Base-by-base conservation (phyloP, 352 stramenopile genomes). In the Globisporangium nunn region DNA sequence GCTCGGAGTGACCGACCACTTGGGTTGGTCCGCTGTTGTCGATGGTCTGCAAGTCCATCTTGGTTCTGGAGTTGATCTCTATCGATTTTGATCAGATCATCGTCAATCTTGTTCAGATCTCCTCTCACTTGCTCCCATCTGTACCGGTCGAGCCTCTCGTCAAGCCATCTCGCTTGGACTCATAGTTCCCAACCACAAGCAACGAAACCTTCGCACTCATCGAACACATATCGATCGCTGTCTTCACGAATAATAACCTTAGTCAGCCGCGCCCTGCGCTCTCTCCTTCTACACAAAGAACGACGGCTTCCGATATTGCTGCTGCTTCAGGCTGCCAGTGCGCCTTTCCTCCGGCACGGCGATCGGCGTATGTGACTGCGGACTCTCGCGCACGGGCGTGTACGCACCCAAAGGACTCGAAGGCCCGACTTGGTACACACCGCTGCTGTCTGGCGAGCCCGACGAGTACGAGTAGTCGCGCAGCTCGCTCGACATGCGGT, bases 301-400 rank as follows among this genome's bases (percentile, higher is more conserved):
- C 15, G 65, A 78, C 14, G 71, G 61, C 50, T 78, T 85, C 28
- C 67, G 63, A 10, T 52, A 62, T 33, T 62, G 56, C 48, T 55
- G 55, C 18, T 55, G 31, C 33, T 35, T 31, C 45, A 6, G 46
- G 3, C n/a, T 17, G 10, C 47, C 14, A 6, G 44, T 55, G 28
- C 35, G 51, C n/a, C 52, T n/a, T 6, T 50, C 49, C 12, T 70
- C 70, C 0, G 62, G 54, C 33, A 67, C 44, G 23, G 30, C 29
- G 14, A 50, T 44, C 6, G 60, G 58, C 4, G 49, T 35, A n/a
- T 58, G 39, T 4, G 71, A 75, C 37, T 75, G 54, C 35, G 75
- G 79, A 58, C 76, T 87, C 65, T 82, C 67, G 59, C 67, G 71
- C 33, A 85, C 77, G 14, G 79, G 87, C 47, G 77, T 77, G 61